Evolutionary conservation across 2,329 filamentous ascomycete genomes (phyloP), one percentile per base, ranked within the genome.

Genomic region (Colletotrichum neosansevieriae): DNA sequence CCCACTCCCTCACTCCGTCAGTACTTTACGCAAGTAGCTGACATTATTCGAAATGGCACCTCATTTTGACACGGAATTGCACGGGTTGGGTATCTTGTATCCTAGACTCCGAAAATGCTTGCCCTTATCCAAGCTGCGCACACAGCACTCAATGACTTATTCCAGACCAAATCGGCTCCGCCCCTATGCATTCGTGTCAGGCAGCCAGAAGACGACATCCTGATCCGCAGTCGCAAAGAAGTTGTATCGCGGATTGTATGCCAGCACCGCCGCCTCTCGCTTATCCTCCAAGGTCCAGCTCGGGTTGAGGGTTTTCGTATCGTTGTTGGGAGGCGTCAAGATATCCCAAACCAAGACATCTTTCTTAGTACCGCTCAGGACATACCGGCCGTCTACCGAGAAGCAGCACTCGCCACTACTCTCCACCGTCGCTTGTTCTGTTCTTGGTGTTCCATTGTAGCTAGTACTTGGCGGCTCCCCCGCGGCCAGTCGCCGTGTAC

Each of bases 221-320:
- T 91, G 91, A 74, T 98, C 94, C 3, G 94, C 96, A 50, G 91
- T 96, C 9, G 94, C 94, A 72, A 98, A 87, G 82, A 98, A 90
- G 79, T 98, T 98, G 79, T 92, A 96, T 57, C 94, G 87, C 29
- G 94, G 96, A 76, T 98, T 98, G 78, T 94, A 96, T 21, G 92
- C 93, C 47, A 97, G 85, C 12, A 97, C 86, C 1, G 92, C 92
- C 4, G 89, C 89, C 80, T 88, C 89, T 76, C 84, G 89, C 81
- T 86, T 88, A 72, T 91, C 89, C 45, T 91, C 88, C 53, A 92
- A 81, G 53, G 88, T 88, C 79, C 86, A 86, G 51, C 82, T 85
- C 58, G 92, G 92, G 45, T 88, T 85, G 62, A 94, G 76, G 2
- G 87, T 82, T 75, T 88, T 88, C 73, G 86, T 86, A 40, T 87